Evolutionary conservation across 2,329 filamentous ascomycete genomes (phyloP).

Genomic region (Sarocladiaceae sp.): DNA sequence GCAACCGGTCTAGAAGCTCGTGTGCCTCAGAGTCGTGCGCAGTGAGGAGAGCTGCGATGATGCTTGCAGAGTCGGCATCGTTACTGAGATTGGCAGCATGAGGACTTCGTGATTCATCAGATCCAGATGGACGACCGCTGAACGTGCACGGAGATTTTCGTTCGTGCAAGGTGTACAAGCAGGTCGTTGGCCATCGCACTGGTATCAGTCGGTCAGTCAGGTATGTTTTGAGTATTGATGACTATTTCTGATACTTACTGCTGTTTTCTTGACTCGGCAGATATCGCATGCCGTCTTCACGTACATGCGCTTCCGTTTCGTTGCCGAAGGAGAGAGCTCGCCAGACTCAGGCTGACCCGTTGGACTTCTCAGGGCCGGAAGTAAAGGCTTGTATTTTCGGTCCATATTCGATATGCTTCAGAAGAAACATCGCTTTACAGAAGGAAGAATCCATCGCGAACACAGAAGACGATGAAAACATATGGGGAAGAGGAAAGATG

Average conservation of each 20-base stretch:
- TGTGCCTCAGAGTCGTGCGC: slow-evolving; percentile 8
- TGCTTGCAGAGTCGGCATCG: background rate
- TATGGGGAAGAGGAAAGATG: background rate
- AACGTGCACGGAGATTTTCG: slow-evolving; percentile 12
- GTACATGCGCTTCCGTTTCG: slow-evolving; percentile 10
- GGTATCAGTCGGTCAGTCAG: background rate
- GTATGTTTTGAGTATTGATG: background rate
- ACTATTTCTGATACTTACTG: slow-evolving; percentile 10
- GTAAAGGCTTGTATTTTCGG: slow-evolving; percentile 11
- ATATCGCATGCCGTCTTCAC: slow-evolving; percentile 14
- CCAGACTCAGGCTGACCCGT: background rate
- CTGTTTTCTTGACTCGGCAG: slow-evolving; percentile 13
- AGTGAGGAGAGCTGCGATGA: background rate
- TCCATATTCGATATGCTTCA: slow-evolving; percentile 10
- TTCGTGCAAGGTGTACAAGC: slow-evolving; percentile 11
- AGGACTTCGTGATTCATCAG: slow-evolving; percentile 3
- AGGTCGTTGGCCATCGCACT: slow-evolving; percentile 14
- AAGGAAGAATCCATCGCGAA: background rate
- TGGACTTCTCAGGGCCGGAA: background rate
- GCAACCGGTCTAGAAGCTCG: slow-evolving; percentile 9
- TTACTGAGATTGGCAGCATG: background rate
- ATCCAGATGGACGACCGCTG: slow-evolving; percentile 1
- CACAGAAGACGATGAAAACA: background rate
- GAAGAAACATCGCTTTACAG: background rate
- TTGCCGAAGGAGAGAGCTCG: background rate